Percentiles rank a stretch among this genome's conserved stretches.
Evolutionary conservation across 768 basidiomycete genomes (phyloP).

Genomic region (Boletellus emodensis): DNA sequence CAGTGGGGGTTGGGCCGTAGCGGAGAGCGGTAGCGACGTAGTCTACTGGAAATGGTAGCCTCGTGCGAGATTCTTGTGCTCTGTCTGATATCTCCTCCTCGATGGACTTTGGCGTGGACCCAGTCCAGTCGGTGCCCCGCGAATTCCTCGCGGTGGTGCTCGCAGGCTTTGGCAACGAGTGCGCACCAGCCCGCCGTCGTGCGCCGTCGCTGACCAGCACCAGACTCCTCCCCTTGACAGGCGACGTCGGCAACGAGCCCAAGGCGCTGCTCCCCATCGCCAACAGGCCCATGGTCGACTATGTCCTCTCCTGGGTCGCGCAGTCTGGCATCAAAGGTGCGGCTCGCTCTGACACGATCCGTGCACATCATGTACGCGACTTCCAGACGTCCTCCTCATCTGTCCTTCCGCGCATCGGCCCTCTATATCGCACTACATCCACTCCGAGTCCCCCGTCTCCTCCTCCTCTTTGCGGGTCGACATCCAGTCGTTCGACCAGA

Average conservation of each 20-base stretch:
- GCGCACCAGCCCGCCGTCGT: constrained; percentile 23
- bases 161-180: constrained; percentile 93
- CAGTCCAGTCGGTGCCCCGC: constrained; percentile 48
- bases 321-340: constrained; percentile 79
- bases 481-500: constrained; percentile 76
- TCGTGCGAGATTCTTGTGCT: constrained; percentile 11
- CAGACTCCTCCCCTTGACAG: constrained; percentile 72
- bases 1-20: background rate
- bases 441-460: constrained; percentile 64
- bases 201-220: constrained; percentile 6
- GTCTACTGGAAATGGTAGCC: constrained; percentile 21
- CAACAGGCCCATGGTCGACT: constrained; percentile 84
- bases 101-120: constrained; percentile 65
- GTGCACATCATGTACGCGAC: constrained; percentile 6
- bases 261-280: constrained; percentile 87
- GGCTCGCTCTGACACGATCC: constrained; percentile 10
- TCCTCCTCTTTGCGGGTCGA: constrained; percentile 67
- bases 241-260: constrained; percentile 74
- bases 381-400: constrained; percentile 78
- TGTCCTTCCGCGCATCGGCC: constrained; percentile 75
- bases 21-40: background rate
- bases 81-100: background rate
- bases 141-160: constrained; percentile 89
- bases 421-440: constrained; percentile 78
- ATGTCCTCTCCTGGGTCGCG: constrained; percentile 81